Base-by-base conservation (phyloP, 1,284 basidiomycete genomes). In the Trichosporon ovoides region DNA sequence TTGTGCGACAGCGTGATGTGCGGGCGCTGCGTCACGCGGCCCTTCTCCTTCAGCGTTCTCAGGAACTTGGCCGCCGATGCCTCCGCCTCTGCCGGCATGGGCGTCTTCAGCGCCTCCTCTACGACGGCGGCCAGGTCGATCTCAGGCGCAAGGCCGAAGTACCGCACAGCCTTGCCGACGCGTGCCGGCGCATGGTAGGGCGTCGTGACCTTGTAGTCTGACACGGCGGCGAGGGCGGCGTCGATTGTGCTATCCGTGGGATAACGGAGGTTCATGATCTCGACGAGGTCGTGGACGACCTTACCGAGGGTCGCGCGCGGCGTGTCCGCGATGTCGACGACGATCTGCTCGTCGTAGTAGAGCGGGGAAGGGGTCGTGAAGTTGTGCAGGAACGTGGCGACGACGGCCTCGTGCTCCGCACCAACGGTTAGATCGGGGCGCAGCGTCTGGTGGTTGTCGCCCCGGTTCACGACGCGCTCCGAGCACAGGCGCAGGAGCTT, bases 1-100 rank as follows among this genome's bases (percentile, higher is more conserved):
- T 78, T 76, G 73, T 98, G 95, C 9, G 88, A 85, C 55, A 98
- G 78, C 0, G 95, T 98, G 56, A 97, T 80, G 73, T 98, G 95
- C 1, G 94, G 92, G 5, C 81, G 76, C 13, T 73, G 66, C 3
- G 83, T 77, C 19, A 95, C 71, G 13, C 91, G 80, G 3, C 79
- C 69, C 0, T 75, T 73, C 7, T 85, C 58, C 38, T 81, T 78
- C 24, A 93, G 68, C 7, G 68, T 55, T 0, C 74, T 66, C 81
- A 85, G 87, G 60, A 89, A 82, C 7, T 60, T 46, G 52, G 65
- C 73, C 16, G 77, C 80, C 3, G 65, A 58, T 13, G 65, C 55
- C 0, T 75, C 64, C 22, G 70, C 67, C 4, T 73, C 51, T 36
- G 69, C 66, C 10, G 37, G 38, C 43, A 59, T 63, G 16, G 62